Percentiles rank a stretch among this genome's conserved stretches.
phyloP scores from a whole-genome alignment of 2,329 filamentous ascomycete species.

The Pseudogymnoascus sp. region DNA sequence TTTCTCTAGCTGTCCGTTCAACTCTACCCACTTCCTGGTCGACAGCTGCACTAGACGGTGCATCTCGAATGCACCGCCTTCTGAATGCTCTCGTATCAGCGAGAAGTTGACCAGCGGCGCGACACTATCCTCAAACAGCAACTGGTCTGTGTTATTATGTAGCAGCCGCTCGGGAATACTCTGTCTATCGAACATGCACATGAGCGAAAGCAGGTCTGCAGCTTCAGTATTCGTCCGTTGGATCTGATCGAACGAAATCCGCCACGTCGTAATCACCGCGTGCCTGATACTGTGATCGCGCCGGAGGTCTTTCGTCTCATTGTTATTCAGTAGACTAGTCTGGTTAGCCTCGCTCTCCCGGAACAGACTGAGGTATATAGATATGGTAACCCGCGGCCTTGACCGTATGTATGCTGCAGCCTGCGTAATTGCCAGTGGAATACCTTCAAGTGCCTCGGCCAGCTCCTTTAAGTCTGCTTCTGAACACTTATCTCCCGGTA shows the following conservation, averaged over 20 bases:
- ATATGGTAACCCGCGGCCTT: slow-evolving; percentile 6
- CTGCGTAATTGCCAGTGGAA: slow-evolving; percentile 18
- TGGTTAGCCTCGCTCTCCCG: not conserved
- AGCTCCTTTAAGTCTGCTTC: not conserved
- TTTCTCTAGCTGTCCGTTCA: not conserved
- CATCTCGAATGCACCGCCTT: not conserved
- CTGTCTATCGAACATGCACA: slow-evolving; percentile 7
- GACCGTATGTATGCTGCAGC: slow-evolving; percentile 16
- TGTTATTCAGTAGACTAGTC: not conserved
- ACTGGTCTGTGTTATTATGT: not conserved
- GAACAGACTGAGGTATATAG: slow-evolving; percentile 7
- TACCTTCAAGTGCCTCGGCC: slow-evolving; percentile 3
- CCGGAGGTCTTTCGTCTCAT: not conserved
- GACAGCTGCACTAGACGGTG: slow-evolving; percentile 17
- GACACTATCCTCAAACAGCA: not conserved
- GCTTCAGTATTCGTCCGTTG: not conserved
- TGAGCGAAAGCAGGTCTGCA: slow-evolving; percentile 3
- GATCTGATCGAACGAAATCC: slow-evolving; percentile 15
- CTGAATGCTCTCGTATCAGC: not conserved
- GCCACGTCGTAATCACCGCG: not conserved
- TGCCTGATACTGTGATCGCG: not conserved
- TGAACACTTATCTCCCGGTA: not conserved
- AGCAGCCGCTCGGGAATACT: slow-evolving; percentile 13
- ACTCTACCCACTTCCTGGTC: slow-evolving; percentile 16
- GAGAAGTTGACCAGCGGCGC: slow-evolving; percentile 7